A percentile compares a stretch with the other conserved stretches of the same genome.
Evolutionary conservation across 169 alveolate genomes (phyloP).

Genomic region (Eimeria necatrix): DNA sequence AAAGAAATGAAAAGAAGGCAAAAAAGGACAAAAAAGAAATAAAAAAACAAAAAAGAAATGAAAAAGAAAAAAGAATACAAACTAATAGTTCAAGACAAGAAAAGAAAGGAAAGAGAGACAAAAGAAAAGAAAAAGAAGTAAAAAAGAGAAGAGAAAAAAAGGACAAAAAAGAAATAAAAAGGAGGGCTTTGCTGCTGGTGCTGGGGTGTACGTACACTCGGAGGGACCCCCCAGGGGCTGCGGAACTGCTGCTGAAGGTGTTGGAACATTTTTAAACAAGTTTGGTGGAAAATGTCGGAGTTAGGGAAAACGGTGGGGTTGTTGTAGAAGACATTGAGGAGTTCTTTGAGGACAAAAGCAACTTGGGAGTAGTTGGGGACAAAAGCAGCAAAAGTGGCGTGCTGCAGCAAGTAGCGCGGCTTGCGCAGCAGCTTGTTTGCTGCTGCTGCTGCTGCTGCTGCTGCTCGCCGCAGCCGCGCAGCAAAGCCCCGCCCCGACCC

Average conservation of each 20-base stretch:
- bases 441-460: not conserved
- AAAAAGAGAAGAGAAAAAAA: not conserved
- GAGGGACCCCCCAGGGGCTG: constrained; percentile 25
- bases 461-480: not conserved
- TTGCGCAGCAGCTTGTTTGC: not conserved
- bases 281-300: not conserved
- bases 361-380: constrained; percentile 9
- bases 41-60: too few species aligned
- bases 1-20: too few species aligned
- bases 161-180: not conserved
- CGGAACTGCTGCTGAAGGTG: not conserved
- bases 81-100: too few species aligned
- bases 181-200: not conserved
- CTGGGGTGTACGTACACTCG: constrained; percentile 14
- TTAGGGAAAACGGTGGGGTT: not conserved
- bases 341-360: constrained; percentile 12
- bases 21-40: too few species aligned
- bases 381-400: constrained; percentile 7
- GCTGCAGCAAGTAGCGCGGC: not conserved
- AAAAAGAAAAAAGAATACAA: too few species aligned
- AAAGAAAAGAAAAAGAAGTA: too few species aligned
- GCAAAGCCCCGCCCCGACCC: not conserved
- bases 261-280: not conserved
- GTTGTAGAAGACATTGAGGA: not conserved
- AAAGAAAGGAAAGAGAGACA: too few species aligned